phyloP scores from a whole-genome alignment of 345 rosid species.

The Eucalyptus rudis region DNA sequence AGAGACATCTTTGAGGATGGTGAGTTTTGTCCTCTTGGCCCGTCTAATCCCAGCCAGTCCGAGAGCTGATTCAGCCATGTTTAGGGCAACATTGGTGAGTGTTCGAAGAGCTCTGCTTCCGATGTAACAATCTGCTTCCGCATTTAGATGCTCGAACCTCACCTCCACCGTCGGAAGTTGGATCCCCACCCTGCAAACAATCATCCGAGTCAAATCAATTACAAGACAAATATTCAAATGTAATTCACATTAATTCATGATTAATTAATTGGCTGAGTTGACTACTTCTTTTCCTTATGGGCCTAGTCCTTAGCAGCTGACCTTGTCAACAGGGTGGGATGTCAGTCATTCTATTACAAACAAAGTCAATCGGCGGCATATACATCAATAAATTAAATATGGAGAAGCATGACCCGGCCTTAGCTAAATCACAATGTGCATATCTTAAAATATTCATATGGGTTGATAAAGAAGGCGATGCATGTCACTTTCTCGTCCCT shows the following conservation, averaged over 20 bases:
- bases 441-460: not conserved
- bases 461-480: not conserved
- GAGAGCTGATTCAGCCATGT: conserved; percentile 53
- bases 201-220: not conserved
- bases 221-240: not conserved
- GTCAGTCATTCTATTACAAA: not conserved
- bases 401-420: not conserved
- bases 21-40: conserved; percentile 55
- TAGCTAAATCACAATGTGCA: not conserved
- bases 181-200: conserved; percentile 57
- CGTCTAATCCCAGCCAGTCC: conserved; percentile 38
- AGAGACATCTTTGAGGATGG: conserved; percentile 71
- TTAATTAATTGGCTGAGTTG: not conserved
- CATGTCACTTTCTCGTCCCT: not conserved
- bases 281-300: not conserved
- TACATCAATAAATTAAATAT: not conserved
- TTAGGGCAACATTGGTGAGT: conserved; percentile 46
- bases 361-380: not conserved
- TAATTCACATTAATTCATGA: not conserved
- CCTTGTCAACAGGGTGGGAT: not conserved
- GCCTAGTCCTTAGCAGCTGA: not conserved
- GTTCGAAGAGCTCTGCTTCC: conserved; percentile 78
- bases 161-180: conserved; percentile 70
- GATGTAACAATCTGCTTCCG: conserved; percentile 52
- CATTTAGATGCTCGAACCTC: conserved; percentile 40